Base-by-base conservation (phyloP, 108 stramenopile genomes). In the Stephanodiscus minutulus region DNA sequence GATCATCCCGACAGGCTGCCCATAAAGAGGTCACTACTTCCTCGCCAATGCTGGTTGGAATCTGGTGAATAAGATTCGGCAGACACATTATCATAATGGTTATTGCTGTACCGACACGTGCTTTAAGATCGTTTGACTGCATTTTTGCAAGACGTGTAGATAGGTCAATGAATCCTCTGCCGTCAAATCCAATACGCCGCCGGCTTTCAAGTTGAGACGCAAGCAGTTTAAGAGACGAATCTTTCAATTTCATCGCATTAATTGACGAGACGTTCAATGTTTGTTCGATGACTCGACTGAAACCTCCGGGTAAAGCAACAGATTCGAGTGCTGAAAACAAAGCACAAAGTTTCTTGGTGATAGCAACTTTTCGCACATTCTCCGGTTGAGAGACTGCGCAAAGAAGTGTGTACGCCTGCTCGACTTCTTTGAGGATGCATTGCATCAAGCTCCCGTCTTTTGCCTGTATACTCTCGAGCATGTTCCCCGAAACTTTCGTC, bases 151-250 rank as follows among this genome's bases (percentile, higher is more conserved):
- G 72, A 17, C 83, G 79, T 22, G 74, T 52, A 12, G 82, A 82
- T 21, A 85, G 59, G 22, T 84, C 83, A 35, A 85, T 44, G 63
- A 85, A 91, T 7, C 89, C 91, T 39, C 85, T 72, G 20, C 88
- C 90, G 66, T 89, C 90, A 64, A 88, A 86, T 5, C 83, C 83
- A 27, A 82, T 83, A 17, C 84, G 70, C 3, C 87, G 83, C 13
- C 88, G 82, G 29, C 82, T 85, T 61, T 75, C 83, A 28, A 91
- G 72, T 65, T 91, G 91, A 24, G 88, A 86, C 12, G 79, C 44
- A 10, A 91, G 76, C 22, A 91, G 66, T 53, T 53, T 64, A 6
- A 86, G 74, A 28, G 81, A 84, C 8, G 83, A 79, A 35, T 43
- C 52, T 50, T 80, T 85, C 13, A 79, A 52, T 36, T 78, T 59